Conservation (phyloP, 257 asterid genomes). For the Jasminum sambac region DNA sequence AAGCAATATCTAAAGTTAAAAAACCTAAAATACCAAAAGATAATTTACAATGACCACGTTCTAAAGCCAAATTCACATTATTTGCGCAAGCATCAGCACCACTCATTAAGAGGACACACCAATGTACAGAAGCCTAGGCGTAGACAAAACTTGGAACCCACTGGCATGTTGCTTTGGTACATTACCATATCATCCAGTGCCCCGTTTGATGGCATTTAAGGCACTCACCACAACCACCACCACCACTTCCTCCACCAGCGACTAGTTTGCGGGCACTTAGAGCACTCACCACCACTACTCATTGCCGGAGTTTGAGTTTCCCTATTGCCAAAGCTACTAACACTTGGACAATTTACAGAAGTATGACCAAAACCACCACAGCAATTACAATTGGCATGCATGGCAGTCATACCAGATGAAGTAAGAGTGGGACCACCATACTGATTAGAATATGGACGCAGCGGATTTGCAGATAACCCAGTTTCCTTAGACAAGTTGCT, state of each 20-base stretch:
- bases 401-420: constrained; percentile 44
- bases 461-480: constrained; percentile 35
- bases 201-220: constrained; percentile 79
- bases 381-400: constrained; percentile 53
- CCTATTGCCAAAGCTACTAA: no score
- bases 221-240: constrained; percentile 60
- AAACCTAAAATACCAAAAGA: background rate
- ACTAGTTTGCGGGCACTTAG: no score
- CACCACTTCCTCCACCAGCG: no score
- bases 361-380: constrained; percentile 83
- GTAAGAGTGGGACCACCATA: constrained; percentile 49
- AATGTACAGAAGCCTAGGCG: no score
- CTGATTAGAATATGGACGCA: constrained; percentile 50
- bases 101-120: background rate
- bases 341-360: constrained; percentile 72
- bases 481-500: constrained; percentile 37
- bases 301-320: no score
- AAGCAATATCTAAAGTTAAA: background rate
- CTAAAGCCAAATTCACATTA: background rate
- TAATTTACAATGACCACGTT: background rate
- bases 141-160: constrained; percentile 49
- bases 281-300: no score
- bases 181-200: constrained; percentile 75
- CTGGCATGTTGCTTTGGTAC: constrained; percentile 65
- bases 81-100: background rate